phyloP scores from a whole-genome alignment of 371 early-diverging fungal species.

The Mortierella sp. region DNA sequence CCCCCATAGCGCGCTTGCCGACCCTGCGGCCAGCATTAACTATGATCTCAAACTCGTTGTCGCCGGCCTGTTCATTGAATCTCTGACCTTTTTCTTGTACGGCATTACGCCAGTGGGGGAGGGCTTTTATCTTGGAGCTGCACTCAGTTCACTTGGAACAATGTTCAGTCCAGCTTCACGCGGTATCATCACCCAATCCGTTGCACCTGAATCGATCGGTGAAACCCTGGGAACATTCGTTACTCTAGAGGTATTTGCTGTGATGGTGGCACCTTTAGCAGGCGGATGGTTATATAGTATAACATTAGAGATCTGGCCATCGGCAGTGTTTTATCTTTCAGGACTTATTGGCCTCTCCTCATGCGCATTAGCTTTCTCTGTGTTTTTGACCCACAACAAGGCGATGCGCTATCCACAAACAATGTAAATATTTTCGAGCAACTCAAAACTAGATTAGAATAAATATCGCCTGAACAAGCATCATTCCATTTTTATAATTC shows the following conservation, averaged over 20 bases:
- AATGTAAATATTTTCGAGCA: too few relatives aligned
- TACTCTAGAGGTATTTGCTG: slow-evolving; percentile 25
- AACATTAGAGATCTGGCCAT: slow-evolving; percentile 17
- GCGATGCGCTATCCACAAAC: background rate
- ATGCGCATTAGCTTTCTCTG: slow-evolving; percentile 1
- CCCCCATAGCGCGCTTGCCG: background rate
- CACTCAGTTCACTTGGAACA: slow-evolving; percentile 19
- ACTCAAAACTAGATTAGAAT: too few relatives aligned
- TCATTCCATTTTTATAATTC: too few relatives aligned
- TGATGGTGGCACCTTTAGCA: slow-evolving; percentile 16
- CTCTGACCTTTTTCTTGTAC: slow-evolving; percentile 24
- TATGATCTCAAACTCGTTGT: slow-evolving; percentile 35
- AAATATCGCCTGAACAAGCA: too few relatives aligned
- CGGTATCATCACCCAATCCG: slow-evolving; percentile 28
- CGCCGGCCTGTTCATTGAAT: slow-evolving; percentile 22
- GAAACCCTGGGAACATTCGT: slow-evolving; percentile 27
- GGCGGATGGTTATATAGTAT: slow-evolving; percentile 23
- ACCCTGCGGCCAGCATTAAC: slow-evolving; percentile 16
- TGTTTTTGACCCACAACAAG: background rate
- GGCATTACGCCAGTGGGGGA: slow-evolving; percentile 23
- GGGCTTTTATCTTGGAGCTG: slow-evolving; percentile 29
- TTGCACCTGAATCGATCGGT: slow-evolving; percentile 30
- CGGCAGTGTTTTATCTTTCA: slow-evolving; percentile 20
- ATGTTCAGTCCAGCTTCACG: slow-evolving; percentile 28
- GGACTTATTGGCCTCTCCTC: background rate